Evolutionary conservation across 2,329 filamentous ascomycete species (phyloP), one percentile per base, ranked within the genome.

Genomic region (Penicillium rolfsii): DNA sequence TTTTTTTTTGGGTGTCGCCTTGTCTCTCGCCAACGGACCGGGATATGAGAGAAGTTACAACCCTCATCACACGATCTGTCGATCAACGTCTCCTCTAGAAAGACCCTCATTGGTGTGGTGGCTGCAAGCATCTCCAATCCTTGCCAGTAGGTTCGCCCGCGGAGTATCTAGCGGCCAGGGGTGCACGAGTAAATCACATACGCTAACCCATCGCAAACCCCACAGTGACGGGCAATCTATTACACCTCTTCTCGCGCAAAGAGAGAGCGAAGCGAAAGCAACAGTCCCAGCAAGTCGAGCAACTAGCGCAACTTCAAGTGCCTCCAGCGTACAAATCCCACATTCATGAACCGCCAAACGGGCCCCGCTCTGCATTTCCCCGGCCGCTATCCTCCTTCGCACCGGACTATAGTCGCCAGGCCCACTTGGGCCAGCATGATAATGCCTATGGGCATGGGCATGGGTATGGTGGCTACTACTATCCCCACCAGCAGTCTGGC

Each of bases 301-400:
- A 53, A 3, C 58, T 40, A 19, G 52, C 58, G 26, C 55, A 55
- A 11, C 28, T 63, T 0, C 64, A 58, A 28, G 58, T 68, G 0
- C 64, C 67, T 22, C 59, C 66, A n/a, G 65, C 63, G 45, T 65
- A 69, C 49, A 66, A 61, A 50, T 33, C 61, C 16, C 58, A 66
- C 26, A 43, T 55, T 35, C 45, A 63, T 26, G 41, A 49, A 55
- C 53, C 52, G 7, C 19, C 59, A 12, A 57, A 55, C 35, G 60
- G 58, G 16, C 59, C 62, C 60, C 65, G 65, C 57, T 65, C 67
- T 26, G 62, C 64, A 12, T 58, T 64, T 62, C 65, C 65, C 53
- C 67, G 67, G 40, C 66, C 67, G 16, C 53, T 70, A 41, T 70
- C 67, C n/a, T 63, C 67, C n/a, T 70, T 70, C 33, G 67, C 67